Conservation (phyloP, 768 basidiomycete genomes). For the Favolaschia claudopus region DNA sequence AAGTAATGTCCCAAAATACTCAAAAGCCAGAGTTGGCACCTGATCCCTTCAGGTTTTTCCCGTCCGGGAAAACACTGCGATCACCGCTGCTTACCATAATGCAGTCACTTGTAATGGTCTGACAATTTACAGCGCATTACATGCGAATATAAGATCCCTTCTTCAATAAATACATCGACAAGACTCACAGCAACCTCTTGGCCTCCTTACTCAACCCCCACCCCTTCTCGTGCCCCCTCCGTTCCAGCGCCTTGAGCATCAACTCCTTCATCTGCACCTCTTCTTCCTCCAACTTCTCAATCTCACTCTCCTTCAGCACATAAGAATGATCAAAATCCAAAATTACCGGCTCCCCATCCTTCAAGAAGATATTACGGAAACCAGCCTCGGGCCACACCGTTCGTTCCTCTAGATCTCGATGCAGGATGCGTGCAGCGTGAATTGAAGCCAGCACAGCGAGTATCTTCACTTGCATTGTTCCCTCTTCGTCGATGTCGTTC, state of each 20-base stretch:
- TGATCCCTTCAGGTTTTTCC: too few relatives aligned
- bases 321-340: conserved; percentile 19
- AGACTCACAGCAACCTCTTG: neutral
- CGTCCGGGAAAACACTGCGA: too few relatives aligned
- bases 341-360: neutral
- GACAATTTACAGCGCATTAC: too few relatives aligned
- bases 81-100: too few relatives aligned
- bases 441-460: neutral
- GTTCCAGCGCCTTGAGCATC: neutral
- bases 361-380: conserved; percentile 5
- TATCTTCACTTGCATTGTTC: neutral
- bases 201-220: conserved; percentile 11
- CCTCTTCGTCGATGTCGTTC: conserved; percentile 1
- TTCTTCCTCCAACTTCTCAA: neutral
- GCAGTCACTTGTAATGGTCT: too few relatives aligned
- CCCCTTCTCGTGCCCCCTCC: conserved; percentile 3
- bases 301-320: neutral
- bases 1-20: too few relatives aligned
- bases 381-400: conserved; percentile 5
- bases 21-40: too few relatives aligned
- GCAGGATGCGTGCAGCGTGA: neutral
- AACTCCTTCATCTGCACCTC: neutral
- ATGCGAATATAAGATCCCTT: too few relatives aligned
- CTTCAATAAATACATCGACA: too few relatives aligned
- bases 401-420: conserved; percentile 12